Base-by-base conservation (phyloP, 2,329 filamentous ascomycete species). In the Juglanconis sp. region DNA sequence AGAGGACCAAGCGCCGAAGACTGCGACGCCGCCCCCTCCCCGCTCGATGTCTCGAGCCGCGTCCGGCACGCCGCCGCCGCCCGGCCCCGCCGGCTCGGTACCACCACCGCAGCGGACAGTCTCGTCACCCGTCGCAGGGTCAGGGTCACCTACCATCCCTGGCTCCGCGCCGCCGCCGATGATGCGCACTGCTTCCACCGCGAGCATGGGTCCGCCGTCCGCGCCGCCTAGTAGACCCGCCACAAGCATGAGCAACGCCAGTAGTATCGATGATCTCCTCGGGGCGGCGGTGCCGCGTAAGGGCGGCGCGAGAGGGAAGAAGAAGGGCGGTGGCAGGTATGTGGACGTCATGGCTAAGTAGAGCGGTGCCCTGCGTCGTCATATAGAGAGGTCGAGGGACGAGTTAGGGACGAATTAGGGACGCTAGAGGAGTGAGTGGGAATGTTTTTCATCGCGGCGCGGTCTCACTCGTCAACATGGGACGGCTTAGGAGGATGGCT, bases 301-400 rank as follows among this genome's bases (percentile, higher is more conserved):
- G 68, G 78, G 81, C 5, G 81, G 81, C 0, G 77, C 70, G 65
- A 90, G 86, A 73, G 80, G 84, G 68, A 91, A 92, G 79, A 96
- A 92, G 80, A 63, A 63, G 42, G 58, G 47, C 15, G 87, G 88
- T 30, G 89, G 92, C 35, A 81, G 93, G 34, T 99, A 99, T 79
- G 88, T 99, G 35, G 95, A 99, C 81, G 92, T 99, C 62, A 97
- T 98, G 92, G 90, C 89, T 9, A 88, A 91, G 69, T 83, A 75
- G 42, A 32, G 36, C 24, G 24, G 5, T 8, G 49, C 44, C 34
- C 30, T 46, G 13, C 13, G 31, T 34, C 10, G 53, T 15, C 46
- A 55, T 44, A 4, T 7, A n/a, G 11, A 17, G 38, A 46, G 13
- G 24, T 59, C 47, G 34, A 17, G 35, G 4, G 9, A 34, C n/a